A percentile compares a stretch with the other conserved stretches of the same genome.
Conservation (phyloP, 257 asterid species). For the Nicotiana sylvestris region DNA sequence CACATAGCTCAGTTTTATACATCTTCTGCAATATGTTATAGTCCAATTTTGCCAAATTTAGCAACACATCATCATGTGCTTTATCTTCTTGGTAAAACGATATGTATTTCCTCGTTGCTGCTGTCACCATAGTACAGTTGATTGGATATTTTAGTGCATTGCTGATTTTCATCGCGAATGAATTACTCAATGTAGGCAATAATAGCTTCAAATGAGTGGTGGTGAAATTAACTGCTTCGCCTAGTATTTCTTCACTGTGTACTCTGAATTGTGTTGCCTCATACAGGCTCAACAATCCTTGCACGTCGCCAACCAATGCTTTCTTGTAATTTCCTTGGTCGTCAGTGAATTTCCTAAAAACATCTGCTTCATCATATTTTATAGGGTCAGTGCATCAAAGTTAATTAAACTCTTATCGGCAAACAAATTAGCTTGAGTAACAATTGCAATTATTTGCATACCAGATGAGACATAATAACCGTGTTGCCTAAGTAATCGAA, state of each 20-base stretch:
- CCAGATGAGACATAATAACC: too few species aligned
- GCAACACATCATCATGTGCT: background rate
- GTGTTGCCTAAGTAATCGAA: too few species aligned
- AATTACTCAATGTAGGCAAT: background rate
- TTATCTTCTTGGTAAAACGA: background rate
- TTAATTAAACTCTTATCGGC: background rate
- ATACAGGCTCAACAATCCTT: conserved; percentile 28
- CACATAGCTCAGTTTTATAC: conserved; percentile 20
- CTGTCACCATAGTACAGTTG: conserved; percentile 15
- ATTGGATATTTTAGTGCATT: conserved; percentile 21
- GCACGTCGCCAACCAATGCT: background rate
- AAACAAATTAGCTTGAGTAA: background rate
- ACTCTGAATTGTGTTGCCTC: conserved; percentile 29
- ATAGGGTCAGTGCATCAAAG: background rate
- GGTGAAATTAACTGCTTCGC: conserved; percentile 22
- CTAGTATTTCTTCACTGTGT: background rate
- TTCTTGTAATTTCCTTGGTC: conserved; percentile 13
- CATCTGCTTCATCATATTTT: conserved; percentile 8
- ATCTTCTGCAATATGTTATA: conserved; percentile 24
- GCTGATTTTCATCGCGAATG: conserved; percentile 2
- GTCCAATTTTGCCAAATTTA: conserved; percentile 28
- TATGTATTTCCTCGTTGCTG: conserved; percentile 21
- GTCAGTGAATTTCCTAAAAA: conserved; percentile 22
- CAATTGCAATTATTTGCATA: too few species aligned
- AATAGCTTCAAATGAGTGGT: conserved; percentile 12